A percentile compares a stretch with the other conserved stretches of the same genome.
phyloP scores from a whole-genome alignment of 2,329 filamentous ascomycete species.

The Pleurostoma richardsiae region DNA sequence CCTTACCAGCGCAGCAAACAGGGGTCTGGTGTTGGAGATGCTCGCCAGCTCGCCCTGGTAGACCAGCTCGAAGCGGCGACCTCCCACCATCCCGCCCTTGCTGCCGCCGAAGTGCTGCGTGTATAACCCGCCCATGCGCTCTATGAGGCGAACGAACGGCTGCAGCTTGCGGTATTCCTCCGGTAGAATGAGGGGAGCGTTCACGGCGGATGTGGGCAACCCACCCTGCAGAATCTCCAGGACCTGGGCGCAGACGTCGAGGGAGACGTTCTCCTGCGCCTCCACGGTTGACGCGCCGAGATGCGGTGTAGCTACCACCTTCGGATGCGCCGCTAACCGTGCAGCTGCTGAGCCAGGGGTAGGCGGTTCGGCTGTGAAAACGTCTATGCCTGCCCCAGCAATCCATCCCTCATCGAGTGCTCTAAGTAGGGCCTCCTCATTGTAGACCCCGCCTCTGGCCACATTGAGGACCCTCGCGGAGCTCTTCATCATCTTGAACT shows the following conservation, averaged over 20 bases:
- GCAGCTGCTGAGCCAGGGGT: slow-evolving; percentile 48
- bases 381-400: slow-evolving; percentile 73
- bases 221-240: slow-evolving; percentile 67
- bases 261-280: slow-evolving; percentile 78
- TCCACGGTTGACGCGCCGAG: slow-evolving; percentile 76
- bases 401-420: slow-evolving; percentile 68
- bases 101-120: slow-evolving; percentile 63
- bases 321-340: slow-evolving; percentile 61
- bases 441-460: slow-evolving; percentile 73
- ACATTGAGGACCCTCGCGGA: slow-evolving; percentile 74
- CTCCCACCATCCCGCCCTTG: slow-evolving; percentile 43
- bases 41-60: slow-evolving; percentile 72
- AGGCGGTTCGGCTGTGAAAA: slow-evolving; percentile 73
- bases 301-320: slow-evolving; percentile 74
- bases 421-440: slow-evolving; percentile 66
- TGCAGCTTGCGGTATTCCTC: slow-evolving; percentile 75
- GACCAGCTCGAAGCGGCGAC: slow-evolving; percentile 68
- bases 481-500: slow-evolving; percentile 67
- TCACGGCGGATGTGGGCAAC: slow-evolving; percentile 71
- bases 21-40: slow-evolving; percentile 69
- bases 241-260: slow-evolving; percentile 79
- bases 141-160: slow-evolving; percentile 70
- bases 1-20: slow-evolving; percentile 75
- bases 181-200: slow-evolving; percentile 74
- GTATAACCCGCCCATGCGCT: slow-evolving; percentile 75